phyloP scores from a whole-genome alignment of 495 filamentous ascomycete genomes.

The Viridothelium virens region DNA sequence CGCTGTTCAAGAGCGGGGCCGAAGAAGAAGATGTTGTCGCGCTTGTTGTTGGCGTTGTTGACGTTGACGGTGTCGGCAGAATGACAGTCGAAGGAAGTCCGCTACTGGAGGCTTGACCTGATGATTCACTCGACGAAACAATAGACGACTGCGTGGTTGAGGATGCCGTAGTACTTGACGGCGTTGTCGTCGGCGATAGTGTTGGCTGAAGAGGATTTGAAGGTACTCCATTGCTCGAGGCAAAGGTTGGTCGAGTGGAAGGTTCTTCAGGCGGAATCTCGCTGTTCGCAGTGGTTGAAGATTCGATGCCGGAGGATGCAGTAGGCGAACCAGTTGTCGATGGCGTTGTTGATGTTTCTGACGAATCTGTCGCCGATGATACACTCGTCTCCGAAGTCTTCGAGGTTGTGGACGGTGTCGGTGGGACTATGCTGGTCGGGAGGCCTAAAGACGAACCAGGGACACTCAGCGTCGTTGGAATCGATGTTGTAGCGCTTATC shows the following conservation, averaged over 20 bases:
- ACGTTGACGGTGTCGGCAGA: constrained; percentile 6
- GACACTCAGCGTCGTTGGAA: background rate
- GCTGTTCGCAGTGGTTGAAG: background rate
- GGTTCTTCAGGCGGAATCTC: background rate
- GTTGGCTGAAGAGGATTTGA: background rate
- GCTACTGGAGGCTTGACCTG: constrained; percentile 1
- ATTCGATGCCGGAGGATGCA: background rate
- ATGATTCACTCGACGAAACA: background rate
- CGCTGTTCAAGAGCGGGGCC: background rate
- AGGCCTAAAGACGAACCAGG: background rate
- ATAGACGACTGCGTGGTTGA: background rate
- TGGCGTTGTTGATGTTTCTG: constrained; percentile 5
- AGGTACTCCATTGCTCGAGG: background rate
- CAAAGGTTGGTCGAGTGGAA: background rate
- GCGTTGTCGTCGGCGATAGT: background rate
- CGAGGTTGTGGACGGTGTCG: constrained; percentile 4
- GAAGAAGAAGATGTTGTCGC: background rate
- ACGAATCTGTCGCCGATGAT: constrained; percentile 8
- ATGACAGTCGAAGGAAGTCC: constrained; percentile 4
- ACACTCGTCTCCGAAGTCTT: constrained; percentile 14
- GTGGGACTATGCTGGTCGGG: background rate
- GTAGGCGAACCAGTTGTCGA: background rate
- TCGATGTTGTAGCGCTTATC: background rate
- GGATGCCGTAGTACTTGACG: background rate
- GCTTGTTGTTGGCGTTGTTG: background rate